phyloP scores from a whole-genome alignment of 129 eudicot genomes.

The sunflower (Helianthus annuus) region HanXRQr2.0-SUNRISE NC_035437.2:177483118-177483617 shows the following conservation, averaged over 20 bases:
- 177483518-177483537: constrained; percentile 45
- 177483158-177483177: constrained; percentile 75
- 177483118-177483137: constrained; percentile 88
- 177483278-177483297: constrained; percentile 43
- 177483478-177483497: constrained; percentile 50
- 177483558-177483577: constrained; percentile 87
- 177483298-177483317: constrained; percentile 45
- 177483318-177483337: constrained; percentile 63
- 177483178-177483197: constrained; percentile 95
- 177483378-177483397: constrained; percentile 79
- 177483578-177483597: constrained; percentile 94
- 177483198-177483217: constrained; percentile 93
- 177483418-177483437: constrained; percentile 55
- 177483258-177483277: constrained; percentile 78
- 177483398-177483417: constrained; percentile 59
- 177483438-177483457: constrained; percentile 44
- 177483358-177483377: constrained; percentile 84
- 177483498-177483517: constrained; percentile 61
- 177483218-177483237: constrained; percentile 87
- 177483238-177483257: constrained; percentile 90
- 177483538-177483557: constrained; percentile 85
- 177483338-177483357: constrained; percentile 93
- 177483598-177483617: constrained; percentile 88
- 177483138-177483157: constrained; percentile 99
- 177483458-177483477: constrained; percentile 53